phyloP scores from a whole-genome alignment of 768 basidiomycete species.

The Auricularia heimuer region DNA sequence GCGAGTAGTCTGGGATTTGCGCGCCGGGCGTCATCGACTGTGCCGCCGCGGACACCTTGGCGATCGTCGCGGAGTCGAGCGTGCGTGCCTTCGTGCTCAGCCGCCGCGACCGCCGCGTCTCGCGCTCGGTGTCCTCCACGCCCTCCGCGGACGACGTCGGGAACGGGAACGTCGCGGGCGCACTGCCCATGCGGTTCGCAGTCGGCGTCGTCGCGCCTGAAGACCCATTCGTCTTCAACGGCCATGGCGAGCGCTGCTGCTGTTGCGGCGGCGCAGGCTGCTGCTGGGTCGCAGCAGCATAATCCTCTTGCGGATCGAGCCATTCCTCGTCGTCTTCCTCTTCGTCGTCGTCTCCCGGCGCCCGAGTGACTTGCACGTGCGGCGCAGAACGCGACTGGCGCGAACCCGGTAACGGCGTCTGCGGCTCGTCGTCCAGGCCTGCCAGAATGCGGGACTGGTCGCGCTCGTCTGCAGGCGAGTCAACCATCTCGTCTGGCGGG shows the following conservation, averaged over 20 bases:
- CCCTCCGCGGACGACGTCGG: conserved; percentile 29
- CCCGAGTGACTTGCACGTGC: conserved; percentile 15
- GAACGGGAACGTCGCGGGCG: conserved; percentile 39
- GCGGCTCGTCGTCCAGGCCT: conserved; percentile 9
- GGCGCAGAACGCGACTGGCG: conserved; percentile 9
- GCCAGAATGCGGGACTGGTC: conserved; percentile 52
- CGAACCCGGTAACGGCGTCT: conserved; percentile 12
- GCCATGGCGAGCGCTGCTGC: conserved; percentile 15
- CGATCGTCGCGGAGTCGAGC: not conserved
- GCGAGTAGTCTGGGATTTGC: conserved; percentile 21
- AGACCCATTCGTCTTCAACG: conserved; percentile 32
- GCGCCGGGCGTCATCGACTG: conserved; percentile 1
- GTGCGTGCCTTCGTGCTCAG: not conserved
- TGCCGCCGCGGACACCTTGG: not conserved
- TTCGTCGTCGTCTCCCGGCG: conserved; percentile 24
- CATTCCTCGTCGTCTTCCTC: conserved; percentile 35
- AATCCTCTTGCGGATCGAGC: conserved; percentile 47
- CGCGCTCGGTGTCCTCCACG: conserved; percentile 1
- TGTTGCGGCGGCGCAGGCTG: conserved; percentile 11
- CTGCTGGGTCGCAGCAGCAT: conserved; percentile 10
- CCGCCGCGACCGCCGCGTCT: conserved; percentile 10
- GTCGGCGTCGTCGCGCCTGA: conserved; percentile 10
- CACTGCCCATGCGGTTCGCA: conserved; percentile 1
- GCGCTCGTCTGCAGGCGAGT: conserved; percentile 49
- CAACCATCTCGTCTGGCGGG: conserved; percentile 35